Base-by-base conservation (phyloP, 352 stramenopile species). In the Globisporangium radiosum region DNA sequence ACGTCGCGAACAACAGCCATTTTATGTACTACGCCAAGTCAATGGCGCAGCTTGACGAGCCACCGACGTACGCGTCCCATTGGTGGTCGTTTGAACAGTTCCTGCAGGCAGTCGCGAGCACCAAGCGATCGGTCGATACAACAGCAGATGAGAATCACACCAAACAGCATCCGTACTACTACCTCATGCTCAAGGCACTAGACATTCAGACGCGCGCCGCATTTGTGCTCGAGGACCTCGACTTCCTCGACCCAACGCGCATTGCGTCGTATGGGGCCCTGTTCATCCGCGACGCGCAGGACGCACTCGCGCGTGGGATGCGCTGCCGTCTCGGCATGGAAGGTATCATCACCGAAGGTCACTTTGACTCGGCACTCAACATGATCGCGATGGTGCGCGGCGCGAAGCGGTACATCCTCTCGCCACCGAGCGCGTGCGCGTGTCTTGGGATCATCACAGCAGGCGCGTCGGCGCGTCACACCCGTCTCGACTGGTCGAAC, bases 361-460 rank as follows among this genome's bases (percentile, higher is more conserved):
- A 99, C 64, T 95, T 97, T 65, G 96, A 99, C 73, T 74, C 75
- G 25, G 94, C 78, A 1, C 65, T 97, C 19, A 99, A 99, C 72
- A 95, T 92, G 66, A 96, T 99, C 61, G 73, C 86, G 3, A 83
- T 98, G 58, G 71, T 98, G 19, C 76, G 81, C 36, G 96, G 96
- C 13, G 76, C 81, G 48, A 88, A 97, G 54, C 69, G 96, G 25
- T 99, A 98, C 67, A 87, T 99, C 37, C 68, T 99, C 8, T 77
- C 84, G 7, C 85, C 95, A 52, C 94, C 96, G 1, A 87, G 86
- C 66, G 79, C 93, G 47, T 97, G 90, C 65, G 68, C 68, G 8
- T 92, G 89, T 51, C 72, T 95, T 44, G 75, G 75, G 7, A 71
- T 98, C 9, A 71, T 89, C 47, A 84, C 78, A 1, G 73, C 57